Base-by-base conservation (phyloP, 345 rosid species). In the Bruguiera parviflora region DNA sequence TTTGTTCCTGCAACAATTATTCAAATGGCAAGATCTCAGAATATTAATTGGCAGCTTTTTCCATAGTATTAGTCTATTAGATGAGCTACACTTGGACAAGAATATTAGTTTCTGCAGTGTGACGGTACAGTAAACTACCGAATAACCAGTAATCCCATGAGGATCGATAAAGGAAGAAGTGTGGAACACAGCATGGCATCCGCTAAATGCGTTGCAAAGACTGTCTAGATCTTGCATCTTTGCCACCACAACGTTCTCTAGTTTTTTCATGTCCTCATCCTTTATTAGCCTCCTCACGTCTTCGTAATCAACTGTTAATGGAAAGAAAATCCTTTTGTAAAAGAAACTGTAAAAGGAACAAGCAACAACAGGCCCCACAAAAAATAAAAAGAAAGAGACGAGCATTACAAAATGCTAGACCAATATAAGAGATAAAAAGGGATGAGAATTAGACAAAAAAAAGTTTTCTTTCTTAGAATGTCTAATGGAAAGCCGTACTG, bases 121-220 rank as follows among this genome's bases (percentile, higher is more conserved):
- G 10, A 31, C 31, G 2, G 27, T 15, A 19, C 4, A 18, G 29
- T 46, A 35, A 58, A 78, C 62, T 74, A 79, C 85, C 5, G 79
- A 64, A 58, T 82, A 82, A 27, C 83, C 83, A 33, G 81, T 61
- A 32, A 82, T 24, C 21, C 85, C 85, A 58, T 76, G 81, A 10
- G 83, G 83, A 61, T 82, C 85, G n/a, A 82, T 74, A 20, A 76
- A 79, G 35, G 83, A 82, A 33, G 81, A 79, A 24, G 79, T 82
- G 59, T 82, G 83, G 43, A 82, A 82, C 61, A 82, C 75, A 21
- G 81, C 81, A 76, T 76, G 77, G 65, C 85, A 79, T 10, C 85
- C 83, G 32, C 71, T 73, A 53, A 82, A 82, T 65, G 81, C 85
- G 51, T 74, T 58, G 35, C 85, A 71, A 0, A 82, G 79, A 52